Base-by-base conservation (phyloP, 129 eudicot species). In the Artemisia tridentata region DNA sequence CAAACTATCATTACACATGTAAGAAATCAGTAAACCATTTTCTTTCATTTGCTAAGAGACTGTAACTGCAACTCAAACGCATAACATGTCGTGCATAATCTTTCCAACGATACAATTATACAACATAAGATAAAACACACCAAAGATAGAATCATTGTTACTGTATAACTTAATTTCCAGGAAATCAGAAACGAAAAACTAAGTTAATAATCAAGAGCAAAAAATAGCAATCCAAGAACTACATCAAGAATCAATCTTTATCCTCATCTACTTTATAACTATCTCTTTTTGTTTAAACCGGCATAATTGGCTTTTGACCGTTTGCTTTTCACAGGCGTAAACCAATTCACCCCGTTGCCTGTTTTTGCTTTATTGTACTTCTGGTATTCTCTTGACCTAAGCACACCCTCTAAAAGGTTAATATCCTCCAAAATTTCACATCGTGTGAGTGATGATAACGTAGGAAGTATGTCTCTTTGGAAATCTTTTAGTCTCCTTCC, bases 401-500 rank as follows among this genome's bases (percentile, higher is more conserved):
- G 73, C 29, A 73, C 97, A 69, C 84, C 84, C 27, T 88, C 84
- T 75, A 85, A 76, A 52, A 91, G 72, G 63, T 68, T 81, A 7
- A 91, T 68, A 80, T 91, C 97, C 72, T 91, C 97, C 71, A 77
- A 79, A 12, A 91, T 85, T 68, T 91, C 97, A 0, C 82, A 75
- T 68, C 76, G 72, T n/a, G 88, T 78, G 64, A 91, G 91, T 23
- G 86, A 68, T 2, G 97, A 72, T 68, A 91, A 20, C 5, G 77
- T 56, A 3, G 97, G 95, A 61, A 91, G 81, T 80, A 91, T 69
- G 48, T 88, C 91, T 76, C 75, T 91, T 68, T 78, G 95, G 52
- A 91, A 91, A 80, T 91, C 86, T 66, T 84, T 91, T 60, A 88
- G n/a, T 70, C 97, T 84, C 70, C 89, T 85, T 47, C 97, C 97